These are phyloP conservation scores for Exophiala bonariae DNA, from an alignment of 2,329 filamentous ascomycete species.

Conservation along the genomic window DNA sequence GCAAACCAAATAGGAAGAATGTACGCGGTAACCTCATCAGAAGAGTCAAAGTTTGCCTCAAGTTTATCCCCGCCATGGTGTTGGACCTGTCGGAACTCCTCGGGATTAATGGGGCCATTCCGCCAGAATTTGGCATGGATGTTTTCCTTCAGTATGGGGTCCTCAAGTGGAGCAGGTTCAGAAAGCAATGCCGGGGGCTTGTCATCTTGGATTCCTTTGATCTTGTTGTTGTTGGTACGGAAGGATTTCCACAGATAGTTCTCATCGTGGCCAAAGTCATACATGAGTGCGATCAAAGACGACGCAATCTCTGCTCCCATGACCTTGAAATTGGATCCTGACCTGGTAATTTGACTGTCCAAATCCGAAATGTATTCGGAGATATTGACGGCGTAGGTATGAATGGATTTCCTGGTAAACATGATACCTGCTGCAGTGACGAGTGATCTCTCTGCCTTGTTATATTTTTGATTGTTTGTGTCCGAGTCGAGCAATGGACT, in stretches of 20 bases:
- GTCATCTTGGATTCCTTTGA: slow-evolving; percentile 11
- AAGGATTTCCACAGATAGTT: slow-evolving; percentile 34
- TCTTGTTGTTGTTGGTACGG: slow-evolving; percentile 13
- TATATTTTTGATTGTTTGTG: slow-evolving; percentile 29
- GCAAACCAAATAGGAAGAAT: slow-evolving; percentile 41
- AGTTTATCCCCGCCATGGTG: slow-evolving; percentile 18
- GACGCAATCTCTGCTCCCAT: slow-evolving; percentile 57
- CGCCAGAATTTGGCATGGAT: slow-evolving; percentile 28
- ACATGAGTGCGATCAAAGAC: slow-evolving; percentile 55
- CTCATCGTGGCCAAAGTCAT: slow-evolving; percentile 53
- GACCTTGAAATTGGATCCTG: slow-evolving; percentile 51
- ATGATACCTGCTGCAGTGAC: slow-evolving; percentile 56
- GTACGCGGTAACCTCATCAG: slow-evolving; percentile 35
- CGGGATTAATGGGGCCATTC: slow-evolving; percentile 3
- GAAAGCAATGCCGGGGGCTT: background rate
- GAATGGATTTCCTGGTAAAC: slow-evolving; percentile 38
- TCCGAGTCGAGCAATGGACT: slow-evolving; percentile 48
- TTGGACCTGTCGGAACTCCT: slow-evolving; percentile 10
- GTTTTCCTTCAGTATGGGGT: slow-evolving; percentile 13
- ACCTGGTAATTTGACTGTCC: slow-evolving; percentile 47
- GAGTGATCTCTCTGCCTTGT: slow-evolving; percentile 48
- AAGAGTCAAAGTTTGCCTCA: slow-evolving; percentile 22
- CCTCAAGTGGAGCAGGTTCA: slow-evolving; percentile 4
- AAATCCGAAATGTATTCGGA: slow-evolving; percentile 46
- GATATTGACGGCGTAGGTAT: slow-evolving; percentile 40